Conservation (phyloP, 192 early-diverging fungal species). For the Phlyctochytrium bullatum region DNA sequence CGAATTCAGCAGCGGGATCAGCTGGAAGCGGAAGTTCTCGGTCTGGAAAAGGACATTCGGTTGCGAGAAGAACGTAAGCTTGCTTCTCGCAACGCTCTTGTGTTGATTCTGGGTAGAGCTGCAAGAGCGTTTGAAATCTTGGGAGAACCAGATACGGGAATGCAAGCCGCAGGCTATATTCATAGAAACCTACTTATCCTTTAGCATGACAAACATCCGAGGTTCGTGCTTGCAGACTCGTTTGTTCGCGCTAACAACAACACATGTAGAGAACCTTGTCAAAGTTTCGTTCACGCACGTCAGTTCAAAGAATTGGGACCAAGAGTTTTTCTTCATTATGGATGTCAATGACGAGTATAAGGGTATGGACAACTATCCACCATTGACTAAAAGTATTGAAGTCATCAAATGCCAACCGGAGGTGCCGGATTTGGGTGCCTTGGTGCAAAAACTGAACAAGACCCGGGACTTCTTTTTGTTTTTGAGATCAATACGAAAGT, state of each 20-base stretch:
- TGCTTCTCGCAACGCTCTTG: too few relatives aligned
- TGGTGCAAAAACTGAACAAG: not conserved
- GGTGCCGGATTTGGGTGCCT: not conserved
- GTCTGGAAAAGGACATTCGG: not conserved
- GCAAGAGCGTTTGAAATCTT: too few relatives aligned
- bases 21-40: not conserved
- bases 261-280: not conserved
- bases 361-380: too few relatives aligned
- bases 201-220: too few relatives aligned
- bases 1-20: not conserved
- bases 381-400: too few relatives aligned
- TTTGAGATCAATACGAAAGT: not conserved
- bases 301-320: not conserved
- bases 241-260: too few relatives aligned
- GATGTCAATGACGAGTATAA: not conserved
- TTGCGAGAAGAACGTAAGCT: not conserved
- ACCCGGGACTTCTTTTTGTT: not conserved
- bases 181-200: too few relatives aligned
- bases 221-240: too few relatives aligned
- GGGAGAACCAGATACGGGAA: too few relatives aligned
- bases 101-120: too few relatives aligned
- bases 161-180: too few relatives aligned
- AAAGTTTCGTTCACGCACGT: not conserved
- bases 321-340: not conserved
- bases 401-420: too few relatives aligned